Evolutionary conservation across 805 yeast genomes (phyloP).

Genomic region (Lachancea nothofagi): DNA sequence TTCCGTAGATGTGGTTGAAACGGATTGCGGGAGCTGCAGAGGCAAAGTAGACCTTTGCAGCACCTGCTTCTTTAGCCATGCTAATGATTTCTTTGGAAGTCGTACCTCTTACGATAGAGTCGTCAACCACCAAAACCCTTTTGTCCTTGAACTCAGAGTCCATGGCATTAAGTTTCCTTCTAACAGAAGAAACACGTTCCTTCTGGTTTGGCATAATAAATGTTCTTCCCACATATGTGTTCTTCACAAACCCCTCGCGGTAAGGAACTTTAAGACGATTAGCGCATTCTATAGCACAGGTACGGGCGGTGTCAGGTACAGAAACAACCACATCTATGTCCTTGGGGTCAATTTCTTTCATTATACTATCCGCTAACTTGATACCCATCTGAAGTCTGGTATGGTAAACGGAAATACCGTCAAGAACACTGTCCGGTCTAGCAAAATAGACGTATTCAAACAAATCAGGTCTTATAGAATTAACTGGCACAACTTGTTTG

Average conservation of each 20-base stretch:
- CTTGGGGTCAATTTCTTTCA: constrained; percentile 40
- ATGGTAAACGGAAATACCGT: constrained; percentile 94
- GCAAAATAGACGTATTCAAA: constrained; percentile 98
- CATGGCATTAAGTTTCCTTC: constrained; percentile 96
- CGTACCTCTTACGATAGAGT: constrained; percentile 96
- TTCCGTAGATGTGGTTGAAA: constrained; percentile 93
- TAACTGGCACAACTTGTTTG: constrained; percentile 75
- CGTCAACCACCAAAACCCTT: constrained; percentile 87
- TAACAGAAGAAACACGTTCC: constrained; percentile 87
- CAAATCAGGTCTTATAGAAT: constrained; percentile 85
- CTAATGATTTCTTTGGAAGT: constrained; percentile 93
- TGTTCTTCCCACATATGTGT: constrained; percentile 95
- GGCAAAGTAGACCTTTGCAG: constrained; percentile 89
- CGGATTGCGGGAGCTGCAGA: constrained; percentile 98
- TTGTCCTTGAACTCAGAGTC: constrained; percentile 81
- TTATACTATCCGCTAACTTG: constrained; percentile 72
- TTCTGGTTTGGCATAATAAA: constrained; percentile 98
- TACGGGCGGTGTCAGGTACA: constrained; percentile 97
- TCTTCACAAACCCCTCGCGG: constrained; percentile 95
- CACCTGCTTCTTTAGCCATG: constrained; percentile 99
- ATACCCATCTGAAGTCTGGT: constrained; percentile 92
- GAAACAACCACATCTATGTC: constrained; percentile 93
- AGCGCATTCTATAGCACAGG: constrained; percentile 89
- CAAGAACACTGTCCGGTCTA: constrained; percentile 91
- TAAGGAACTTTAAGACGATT: constrained; percentile 74